Base-by-base conservation (phyloP, 225 moss, liverwort and hornwort genomes). In the Straminergon stramineum region DNA sequence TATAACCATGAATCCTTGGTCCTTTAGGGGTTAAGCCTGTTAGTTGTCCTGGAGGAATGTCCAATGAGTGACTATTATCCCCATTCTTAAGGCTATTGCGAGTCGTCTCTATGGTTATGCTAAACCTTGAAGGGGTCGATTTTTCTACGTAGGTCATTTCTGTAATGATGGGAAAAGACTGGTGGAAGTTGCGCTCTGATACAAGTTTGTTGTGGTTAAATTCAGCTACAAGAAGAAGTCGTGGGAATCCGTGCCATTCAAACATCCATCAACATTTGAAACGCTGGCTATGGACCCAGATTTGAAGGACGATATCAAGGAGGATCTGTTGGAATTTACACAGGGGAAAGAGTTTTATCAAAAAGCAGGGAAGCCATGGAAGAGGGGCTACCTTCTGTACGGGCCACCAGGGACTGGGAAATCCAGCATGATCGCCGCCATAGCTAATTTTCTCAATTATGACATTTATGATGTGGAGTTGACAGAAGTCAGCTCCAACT, bases 401-500 rank as follows among this genome's bases (percentile, higher is more conserved):
- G 98, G 97, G 34, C 96, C 97, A 11, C 97, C 97, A 2, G 96
- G 96, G 31, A 98, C 97, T 7, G 97, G 97, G 30, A 97, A 97
- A 58, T 95, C 97, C 70, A 97, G 97, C 90, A 96, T 98, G 96
- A 96, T 98, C 34, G 97, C 97, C 35, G 97, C 97, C n/a, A 98
- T 98, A 57, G 97, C 97, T 39, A 96, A 98, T 78, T 94, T 94
- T 52, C 87, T 98, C 83, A 90, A 94, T 51, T 98, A 96, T 27
- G 97, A 98, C 64, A 90, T 98, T 16, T 98, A 96, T 23, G 97
- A 98, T 87, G 89, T 98, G 79, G 97, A 98, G 84, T 94, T 98
- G 48, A 98, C 96, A 37, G 97, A 98, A 90, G 97, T 98, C 2
- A 23, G 84, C 55, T 93, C 94, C 41, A 94, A 94, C 48, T 94